Conservation (phyloP, 192 early-diverging fungal species). For the Gaertneriomyces semiglobifer region DNA sequence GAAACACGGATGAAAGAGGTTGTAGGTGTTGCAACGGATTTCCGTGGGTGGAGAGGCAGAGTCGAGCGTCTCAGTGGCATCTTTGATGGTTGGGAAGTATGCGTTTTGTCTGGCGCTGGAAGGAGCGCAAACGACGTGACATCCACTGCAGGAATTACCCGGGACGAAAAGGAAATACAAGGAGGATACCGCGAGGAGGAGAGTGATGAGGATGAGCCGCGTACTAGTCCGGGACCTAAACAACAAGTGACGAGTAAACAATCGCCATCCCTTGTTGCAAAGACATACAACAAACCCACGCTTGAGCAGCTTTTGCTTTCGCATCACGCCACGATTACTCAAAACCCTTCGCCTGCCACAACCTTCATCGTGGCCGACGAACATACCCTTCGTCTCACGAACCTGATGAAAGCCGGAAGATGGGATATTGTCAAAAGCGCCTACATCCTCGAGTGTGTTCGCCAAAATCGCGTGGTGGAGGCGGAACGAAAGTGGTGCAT, state of each 20-base stretch:
- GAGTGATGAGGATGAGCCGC: background rate
- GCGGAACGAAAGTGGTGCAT: conserved; percentile 61
- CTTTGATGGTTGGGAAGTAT: conserved; percentile 63
- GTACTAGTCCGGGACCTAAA: background rate
- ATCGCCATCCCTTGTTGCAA: background rate
- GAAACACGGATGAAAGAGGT: conserved; percentile 3
- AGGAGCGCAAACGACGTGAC: too few relatives aligned
- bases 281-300: conserved; percentile 38
- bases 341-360: conserved; percentile 47
- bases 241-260: background rate
- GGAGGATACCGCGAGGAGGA: background rate
- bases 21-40: conserved; percentile 23
- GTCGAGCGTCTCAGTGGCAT: conserved; percentile 45
- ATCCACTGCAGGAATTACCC: conserved; percentile 21
- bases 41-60: conserved; percentile 40
- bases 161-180: background rate
- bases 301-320: conserved; percentile 59
- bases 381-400: conserved; percentile 52
- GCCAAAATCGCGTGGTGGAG: conserved; percentile 43
- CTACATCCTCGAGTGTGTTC: conserved; percentile 67
- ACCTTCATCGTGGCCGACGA: conserved; percentile 32
- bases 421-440: conserved; percentile 61
- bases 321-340: conserved; percentile 62
- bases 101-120: conserved; percentile 48
- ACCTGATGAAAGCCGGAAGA: conserved; percentile 46